Conservation (phyloP, 108 stramenopile genomes). For the Asterionellopsis glacialis region DNA sequence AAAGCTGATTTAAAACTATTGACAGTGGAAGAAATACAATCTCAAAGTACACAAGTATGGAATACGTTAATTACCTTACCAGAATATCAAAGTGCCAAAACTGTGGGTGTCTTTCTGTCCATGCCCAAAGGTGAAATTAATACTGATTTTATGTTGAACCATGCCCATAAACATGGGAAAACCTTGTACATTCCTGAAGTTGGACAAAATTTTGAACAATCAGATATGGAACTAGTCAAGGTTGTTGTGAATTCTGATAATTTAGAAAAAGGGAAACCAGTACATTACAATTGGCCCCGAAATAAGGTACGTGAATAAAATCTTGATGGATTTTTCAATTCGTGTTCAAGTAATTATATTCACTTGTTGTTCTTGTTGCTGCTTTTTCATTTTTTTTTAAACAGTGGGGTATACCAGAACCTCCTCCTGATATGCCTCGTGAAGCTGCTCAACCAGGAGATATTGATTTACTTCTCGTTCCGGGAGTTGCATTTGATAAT, state of each 20-base stretch:
- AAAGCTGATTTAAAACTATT: conserved; percentile 35
- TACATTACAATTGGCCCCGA: conserved; percentile 74
- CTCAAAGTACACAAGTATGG: conserved; percentile 60
- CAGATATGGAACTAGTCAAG: conserved; percentile 81
- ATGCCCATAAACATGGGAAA: conserved; percentile 54
- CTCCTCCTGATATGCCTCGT: conserved; percentile 44
- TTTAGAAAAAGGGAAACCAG: conserved; percentile 10
- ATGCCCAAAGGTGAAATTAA: conserved; percentile 84
- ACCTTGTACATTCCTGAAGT: conserved; percentile 79
- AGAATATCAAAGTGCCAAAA: conserved; percentile 57
- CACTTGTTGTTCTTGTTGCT: too few species aligned
- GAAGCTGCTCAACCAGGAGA: conserved; percentile 65
- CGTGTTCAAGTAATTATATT: too few species aligned
- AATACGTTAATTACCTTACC: conserved; percentile 45
- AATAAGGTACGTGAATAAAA: conserved; percentile 39
- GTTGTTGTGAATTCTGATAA: conserved; percentile 27
- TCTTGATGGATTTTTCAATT: too few species aligned
- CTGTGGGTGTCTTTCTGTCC: conserved; percentile 80
- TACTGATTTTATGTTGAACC: conserved; percentile 42
- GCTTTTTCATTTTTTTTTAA: too few species aligned
- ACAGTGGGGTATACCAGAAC: conserved; percentile 83
- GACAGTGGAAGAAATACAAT: conserved; percentile 25
- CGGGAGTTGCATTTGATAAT: conserved; percentile 81
- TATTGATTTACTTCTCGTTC: conserved; percentile 78
- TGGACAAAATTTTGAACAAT: conserved; percentile 80